Evolutionary conservation across 75 land plant genomes (phyloP), one percentile per base, ranked within the genome.

Genomic region (Chamaecyparis obtusa): DNA sequence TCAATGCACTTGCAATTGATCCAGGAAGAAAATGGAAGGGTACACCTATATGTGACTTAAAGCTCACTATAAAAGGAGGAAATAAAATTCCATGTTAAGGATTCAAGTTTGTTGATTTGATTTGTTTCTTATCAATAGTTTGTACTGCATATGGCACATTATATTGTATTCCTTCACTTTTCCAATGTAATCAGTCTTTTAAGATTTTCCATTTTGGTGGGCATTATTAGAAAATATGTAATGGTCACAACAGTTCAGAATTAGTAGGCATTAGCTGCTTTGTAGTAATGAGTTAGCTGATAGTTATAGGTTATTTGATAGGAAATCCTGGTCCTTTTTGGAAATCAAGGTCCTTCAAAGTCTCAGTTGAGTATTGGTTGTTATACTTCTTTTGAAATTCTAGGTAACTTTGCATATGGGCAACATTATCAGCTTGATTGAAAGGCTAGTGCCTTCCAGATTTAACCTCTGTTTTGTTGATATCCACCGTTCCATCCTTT

Each of bases 21-120:
- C 99, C 99, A 6, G 95, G 95, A 55, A 89, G 99, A 89, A 92
- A 89, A 88, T 97, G 97, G 99, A 97, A 94, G 93, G 99, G 99
- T 97, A 60, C 75, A 46, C 43, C 10, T 74, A 71, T 2, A 14
- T 32, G 11, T 6, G 32, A 74, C 1, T 2, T 33, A 74, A n/a
- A 33, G 0, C 36, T 36, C 36, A 13, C 11, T 11, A 3, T 33
- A 74, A 11, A 32, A 33, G 16, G 36, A 7, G 33, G 15, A 33
- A 74, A 32, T 33, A 30, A 74, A 74, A 32, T 39, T 39, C 33
- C 33, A 15, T 74, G 1, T 33, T 74, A 33, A 74, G 32, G 1
- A 74, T 74, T 74, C 76, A 74, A 74, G 11, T 24, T 0, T 32
- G 37, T 7, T 74, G 16, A 74, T 14, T 32, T 32, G 0, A 74